Evolutionary conservation across 2,329 filamentous ascomycete genomes (phyloP).

Genomic region (Ceratocystis diversiconidia): DNA sequence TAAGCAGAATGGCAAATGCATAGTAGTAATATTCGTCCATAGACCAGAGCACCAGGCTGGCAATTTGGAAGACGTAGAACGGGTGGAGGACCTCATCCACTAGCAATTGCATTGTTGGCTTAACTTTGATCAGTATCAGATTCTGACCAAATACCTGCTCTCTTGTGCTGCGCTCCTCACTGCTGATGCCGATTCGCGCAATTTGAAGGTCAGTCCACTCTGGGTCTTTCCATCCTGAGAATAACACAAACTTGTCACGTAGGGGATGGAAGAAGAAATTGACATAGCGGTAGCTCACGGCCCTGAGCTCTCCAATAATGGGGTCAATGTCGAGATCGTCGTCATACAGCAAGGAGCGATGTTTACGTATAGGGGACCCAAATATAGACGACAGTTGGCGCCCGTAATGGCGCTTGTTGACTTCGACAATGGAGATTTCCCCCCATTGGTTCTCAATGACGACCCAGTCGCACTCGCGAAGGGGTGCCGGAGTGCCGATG

Average conservation of each 20-base stretch:
- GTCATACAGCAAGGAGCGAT: constrained; percentile 38
- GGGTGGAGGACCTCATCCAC: constrained; percentile 88
- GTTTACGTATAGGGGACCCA: constrained; percentile 47
- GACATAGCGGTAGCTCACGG: constrained; percentile 85
- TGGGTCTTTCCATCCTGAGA: constrained; percentile 88
- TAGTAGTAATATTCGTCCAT: constrained; percentile 97
- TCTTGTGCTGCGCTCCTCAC: constrained; percentile 71
- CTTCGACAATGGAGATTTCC: constrained; percentile 65
- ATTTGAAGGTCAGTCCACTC: constrained; percentile 65
- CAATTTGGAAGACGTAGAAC: constrained; percentile 96
- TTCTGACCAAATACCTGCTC: constrained; percentile 83
- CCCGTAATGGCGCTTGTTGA: constrained; percentile 42
- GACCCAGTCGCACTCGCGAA: constrained; percentile 75
- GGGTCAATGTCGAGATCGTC: constrained; percentile 62
- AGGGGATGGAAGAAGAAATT: constrained; percentile 82
- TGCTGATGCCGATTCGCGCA: constrained; percentile 68
- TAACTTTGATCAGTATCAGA: constrained; percentile 84
- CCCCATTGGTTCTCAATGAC: constrained; percentile 97
- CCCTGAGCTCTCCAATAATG: constrained; percentile 57
- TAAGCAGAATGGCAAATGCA: constrained; percentile 83
- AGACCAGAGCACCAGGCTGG: constrained; percentile 87
- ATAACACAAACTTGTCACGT: constrained; percentile 76
- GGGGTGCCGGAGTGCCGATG: constrained; percentile 51
- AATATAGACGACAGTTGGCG: constrained; percentile 50
- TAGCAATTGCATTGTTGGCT: constrained; percentile 66